Evolutionary conservation across 2,329 filamentous ascomycete genomes (phyloP), one percentile per base, ranked within the genome.

Genomic region (Cytospora piceicola): DNA sequence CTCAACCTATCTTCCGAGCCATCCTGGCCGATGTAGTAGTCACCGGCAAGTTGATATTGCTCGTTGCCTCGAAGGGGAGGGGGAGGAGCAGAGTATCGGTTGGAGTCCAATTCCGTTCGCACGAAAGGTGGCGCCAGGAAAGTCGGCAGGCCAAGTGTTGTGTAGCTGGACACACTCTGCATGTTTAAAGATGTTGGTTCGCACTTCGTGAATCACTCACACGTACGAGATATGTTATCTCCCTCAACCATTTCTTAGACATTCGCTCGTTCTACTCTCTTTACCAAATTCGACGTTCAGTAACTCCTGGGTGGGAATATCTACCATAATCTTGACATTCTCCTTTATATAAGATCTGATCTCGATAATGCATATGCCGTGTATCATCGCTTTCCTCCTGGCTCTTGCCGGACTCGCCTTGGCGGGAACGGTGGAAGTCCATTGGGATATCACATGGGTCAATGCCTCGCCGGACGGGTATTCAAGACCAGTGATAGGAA

Each of bases 381-480:
- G 22, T 30, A 27, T 46, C 24, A 17, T 54, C 9, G 20, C 60
- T 12, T 32, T 68, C 36, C 46, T 71, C 36, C 46, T 71, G 66
- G 63, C 64, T 42, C 68, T 74, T 60, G 71, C 72, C 27, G 66
- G 69, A 11, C 34, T 70, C 30, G 71, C 69, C 56, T 67, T 65
- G 42, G 75, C 78, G 8, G 74, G 67, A 6, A 75, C 74, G 0
- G 75, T 80, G 22, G 75, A 73, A 3, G 76, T 75, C 66, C 69
- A 77, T 67, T 81, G 78, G 78, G 73, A 76, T 39, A 72, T 77
- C 52, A 78, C 75, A 9, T 81, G 79, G 79, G 77, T 81, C 3
- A 75, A 69, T 57, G 74, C 74, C 4, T 69, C 73, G 8, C 78
- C 78, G 0, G 77, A 80, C 64, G 78, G 78, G 39, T 73, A 76